Evolutionary conservation across 2,329 filamentous ascomycete genomes (phyloP), one percentile per base, ranked within the genome.

Genomic region (Curvularia spicifera): DNA sequence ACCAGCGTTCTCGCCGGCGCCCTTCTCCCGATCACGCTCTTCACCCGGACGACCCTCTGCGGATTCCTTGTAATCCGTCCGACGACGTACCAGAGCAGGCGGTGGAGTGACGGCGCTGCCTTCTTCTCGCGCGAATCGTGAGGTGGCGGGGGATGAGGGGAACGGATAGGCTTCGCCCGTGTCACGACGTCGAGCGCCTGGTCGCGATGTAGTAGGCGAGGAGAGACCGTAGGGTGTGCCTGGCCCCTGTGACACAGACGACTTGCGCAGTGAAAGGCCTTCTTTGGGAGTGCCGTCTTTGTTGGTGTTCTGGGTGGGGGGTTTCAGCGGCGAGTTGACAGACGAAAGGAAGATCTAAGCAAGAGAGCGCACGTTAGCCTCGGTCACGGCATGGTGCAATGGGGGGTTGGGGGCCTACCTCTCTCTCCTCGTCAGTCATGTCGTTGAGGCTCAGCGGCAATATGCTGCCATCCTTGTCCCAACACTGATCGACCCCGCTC

Each of bases 281-380:
- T 74, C 84, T 76, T 78, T 84, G 76, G 76, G 84, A 75, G 75
- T 83, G 59, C 77, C 83, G 77, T 79, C 87, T 80, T 91, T 94
- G 69, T 81, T 83, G 24, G 81, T 76, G 60, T 81, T 85, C 71
- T 91, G 89, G 31, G 87, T 86, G 20, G 91, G 91, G 8, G 91
- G 90, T 78, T 98, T 98, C 67, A 97, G 82, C 33, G 93, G 90
- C 35, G 95, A 97, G 77, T 98, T 99, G 73, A 99, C 93, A 64
- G 96, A 95, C 50, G 85, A 86, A 50, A 87, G 79, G 78, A 97
- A 97, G 63, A 90, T 81, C 90, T 97, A 71, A 67, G 64, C 59
- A 59, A 75, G 53, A 51, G 59, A 48, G 42, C 49, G 53, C 51
- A 51, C 6, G 60, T 71, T 56, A 69, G 67, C 29, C 33, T 29